These are phyloP conservation scores for Trichoderma semiorbis DNA, from an alignment of 2,329 filamentous ascomycete species.

Conservation along the genomic window DNA sequence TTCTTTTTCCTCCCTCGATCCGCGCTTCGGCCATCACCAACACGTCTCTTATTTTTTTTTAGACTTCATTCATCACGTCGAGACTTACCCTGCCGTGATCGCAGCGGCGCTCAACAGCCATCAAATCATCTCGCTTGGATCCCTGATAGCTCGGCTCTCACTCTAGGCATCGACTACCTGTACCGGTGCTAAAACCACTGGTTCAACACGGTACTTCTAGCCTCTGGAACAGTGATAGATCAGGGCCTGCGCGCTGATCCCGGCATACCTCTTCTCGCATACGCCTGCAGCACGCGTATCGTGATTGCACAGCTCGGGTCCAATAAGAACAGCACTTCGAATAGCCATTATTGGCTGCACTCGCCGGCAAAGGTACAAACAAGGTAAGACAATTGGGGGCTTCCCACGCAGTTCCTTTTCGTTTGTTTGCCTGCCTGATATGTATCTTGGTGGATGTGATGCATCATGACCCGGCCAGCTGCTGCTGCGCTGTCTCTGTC, in stretches of 20 bases:
- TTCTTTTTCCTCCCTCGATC: neutral
- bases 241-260: neutral
- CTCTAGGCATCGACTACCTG: neutral
- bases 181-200: neutral
- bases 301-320: neutral
- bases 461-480: neutral
- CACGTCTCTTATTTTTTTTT: neutral
- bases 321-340: neutral
- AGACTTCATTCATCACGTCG: neutral
- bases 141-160: neutral
- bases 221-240: neutral
- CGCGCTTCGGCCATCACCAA: neutral
- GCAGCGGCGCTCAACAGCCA: neutral
- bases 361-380: neutral
- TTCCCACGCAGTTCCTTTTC: neutral
- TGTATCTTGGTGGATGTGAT: neutral
- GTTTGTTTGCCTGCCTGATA: neutral
- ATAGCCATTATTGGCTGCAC: neutral
- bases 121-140: neutral
- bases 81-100: neutral
- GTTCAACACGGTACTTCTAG: neutral
- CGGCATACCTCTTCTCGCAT: neutral
- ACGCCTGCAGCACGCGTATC: constrained; percentile 11
- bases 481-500: neutral
- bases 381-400: neutral